Percentiles rank a stretch among this genome's conserved stretches.
Evolutionary conservation across 2,329 filamentous ascomycete species (phyloP).

Genomic region (Aspergillus sp.): DNA sequence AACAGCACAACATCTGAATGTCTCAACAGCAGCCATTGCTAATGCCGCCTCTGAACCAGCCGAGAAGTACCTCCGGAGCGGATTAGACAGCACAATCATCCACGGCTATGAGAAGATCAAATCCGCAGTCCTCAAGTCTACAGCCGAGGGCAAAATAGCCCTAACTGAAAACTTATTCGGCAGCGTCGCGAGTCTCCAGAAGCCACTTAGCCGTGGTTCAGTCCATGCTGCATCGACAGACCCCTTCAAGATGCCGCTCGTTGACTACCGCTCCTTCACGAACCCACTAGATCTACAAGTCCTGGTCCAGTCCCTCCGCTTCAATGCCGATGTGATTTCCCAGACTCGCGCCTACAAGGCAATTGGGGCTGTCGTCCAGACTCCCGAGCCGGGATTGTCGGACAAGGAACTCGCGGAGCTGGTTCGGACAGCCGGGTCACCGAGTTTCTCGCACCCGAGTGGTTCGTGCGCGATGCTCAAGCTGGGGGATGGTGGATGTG

Average conservation of each 20-base stretch:
- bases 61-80: too few species aligned
- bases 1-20: too few species aligned
- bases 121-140: neutral
- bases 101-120: too few species aligned
- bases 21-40: too few species aligned
- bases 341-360: neutral
- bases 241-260: neutral
- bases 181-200: constrained; percentile 1
- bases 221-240: neutral
- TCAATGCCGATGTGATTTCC: neutral
- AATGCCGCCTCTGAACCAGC: too few species aligned
- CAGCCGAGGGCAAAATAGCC: neutral
- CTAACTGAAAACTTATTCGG: constrained; percentile 4
- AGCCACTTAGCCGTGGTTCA: neutral
- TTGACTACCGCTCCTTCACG: constrained; percentile 4
- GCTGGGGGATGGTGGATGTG: constrained; percentile 2
- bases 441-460: constrained; percentile 5
- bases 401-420: neutral
- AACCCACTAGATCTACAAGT: constrained; percentile 1
- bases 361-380: neutral
- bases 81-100: too few species aligned
- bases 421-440: neutral
- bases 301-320: neutral
- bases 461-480: constrained; percentile 2
- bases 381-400: neutral